phyloP scores from a whole-genome alignment of 208 protist genomes.

The Acanthamoeba rhysodes region DNA sequence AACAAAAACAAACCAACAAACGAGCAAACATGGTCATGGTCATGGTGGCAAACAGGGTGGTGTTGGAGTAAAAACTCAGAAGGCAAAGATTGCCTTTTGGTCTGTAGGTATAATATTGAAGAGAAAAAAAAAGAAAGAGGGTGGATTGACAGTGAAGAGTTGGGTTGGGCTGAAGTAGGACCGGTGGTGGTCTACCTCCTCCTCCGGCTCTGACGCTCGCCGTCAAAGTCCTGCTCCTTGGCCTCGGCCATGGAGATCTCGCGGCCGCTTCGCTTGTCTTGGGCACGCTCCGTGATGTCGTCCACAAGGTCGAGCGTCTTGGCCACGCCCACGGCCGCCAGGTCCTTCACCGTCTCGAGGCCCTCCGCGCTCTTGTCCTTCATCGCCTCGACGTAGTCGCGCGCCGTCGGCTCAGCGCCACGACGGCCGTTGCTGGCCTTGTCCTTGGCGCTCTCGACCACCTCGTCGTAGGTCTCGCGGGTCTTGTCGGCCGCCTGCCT shows the following conservation, averaged over 20 bases:
- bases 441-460: not conserved
- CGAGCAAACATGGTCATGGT: too few relatives aligned
- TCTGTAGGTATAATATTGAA: too few relatives aligned
- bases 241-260: not conserved
- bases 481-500: conserved; percentile 2
- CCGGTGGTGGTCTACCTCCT: not conserved
- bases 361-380: conserved; percentile 38
- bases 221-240: not conserved
- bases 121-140: too few relatives aligned
- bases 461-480: not conserved
- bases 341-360: not conserved
- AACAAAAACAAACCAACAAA: too few relatives aligned
- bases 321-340: conserved; percentile 13
- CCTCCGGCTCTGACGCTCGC: not conserved
- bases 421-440: too few relatives aligned
- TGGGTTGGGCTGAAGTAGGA: too few relatives aligned
- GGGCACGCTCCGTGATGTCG: not conserved
- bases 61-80: too few relatives aligned
- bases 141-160: too few relatives aligned
- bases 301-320: not conserved
- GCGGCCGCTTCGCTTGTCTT: not conserved
- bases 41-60: too few relatives aligned
- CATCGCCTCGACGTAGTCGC: conserved; percentile 28
- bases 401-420: not conserved
- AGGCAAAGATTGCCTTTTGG: too few relatives aligned